Percentiles rank a stretch among this genome's conserved stretches.
phyloP scores from a whole-genome alignment of 225 moss, liverwort and hornwort species.

The Sphagnum contortum region DNA sequence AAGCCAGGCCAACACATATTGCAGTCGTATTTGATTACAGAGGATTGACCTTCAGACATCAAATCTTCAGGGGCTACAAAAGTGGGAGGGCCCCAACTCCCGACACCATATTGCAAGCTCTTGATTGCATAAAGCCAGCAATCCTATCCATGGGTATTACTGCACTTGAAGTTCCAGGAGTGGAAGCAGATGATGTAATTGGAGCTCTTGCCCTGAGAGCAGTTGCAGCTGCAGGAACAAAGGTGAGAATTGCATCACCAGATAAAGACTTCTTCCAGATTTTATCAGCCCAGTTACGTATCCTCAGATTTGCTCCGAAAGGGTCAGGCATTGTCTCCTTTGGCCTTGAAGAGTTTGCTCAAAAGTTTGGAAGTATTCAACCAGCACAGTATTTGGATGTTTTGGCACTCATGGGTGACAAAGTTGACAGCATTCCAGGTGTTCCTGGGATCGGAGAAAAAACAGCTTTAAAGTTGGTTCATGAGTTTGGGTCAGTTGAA shows the following conservation, averaged over 20 bases:
- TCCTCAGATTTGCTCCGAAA: slow-evolving; percentile 34
- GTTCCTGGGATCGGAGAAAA: slow-evolving; percentile 50
- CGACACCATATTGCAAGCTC: slow-evolving; percentile 39
- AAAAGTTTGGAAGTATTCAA: slow-evolving; percentile 38
- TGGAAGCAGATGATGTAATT: slow-evolving; percentile 64
- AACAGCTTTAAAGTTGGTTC: slow-evolving; percentile 44
- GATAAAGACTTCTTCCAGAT: slow-evolving; percentile 61
- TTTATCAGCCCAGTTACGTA: slow-evolving; percentile 26
- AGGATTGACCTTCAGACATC: slow-evolving; percentile 47
- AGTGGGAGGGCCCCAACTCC: slow-evolving; percentile 48
- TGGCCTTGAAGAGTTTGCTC: slow-evolving; percentile 41
- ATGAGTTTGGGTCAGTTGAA: slow-evolving; percentile 34
- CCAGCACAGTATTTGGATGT: slow-evolving; percentile 44
- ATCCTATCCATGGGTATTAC: slow-evolving; percentile 37
- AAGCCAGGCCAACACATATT: slow-evolving; percentile 29
- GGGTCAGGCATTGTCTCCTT: slow-evolving; percentile 44
- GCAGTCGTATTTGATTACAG: slow-evolving; percentile 53
- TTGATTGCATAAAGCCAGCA: slow-evolving; percentile 46
- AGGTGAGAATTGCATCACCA: slow-evolving; percentile 46
- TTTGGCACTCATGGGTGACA: slow-evolving; percentile 42
- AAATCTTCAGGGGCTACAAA: slow-evolving; percentile 32
- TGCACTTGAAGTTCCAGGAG: slow-evolving; percentile 49
- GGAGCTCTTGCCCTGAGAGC: slow-evolving; percentile 40
- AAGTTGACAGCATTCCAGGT: slow-evolving; percentile 44
- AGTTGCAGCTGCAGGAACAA: slow-evolving; percentile 24